phyloP scores from a whole-genome alignment of 148 eudicot species.

The Pouteria glomerata region DNA sequence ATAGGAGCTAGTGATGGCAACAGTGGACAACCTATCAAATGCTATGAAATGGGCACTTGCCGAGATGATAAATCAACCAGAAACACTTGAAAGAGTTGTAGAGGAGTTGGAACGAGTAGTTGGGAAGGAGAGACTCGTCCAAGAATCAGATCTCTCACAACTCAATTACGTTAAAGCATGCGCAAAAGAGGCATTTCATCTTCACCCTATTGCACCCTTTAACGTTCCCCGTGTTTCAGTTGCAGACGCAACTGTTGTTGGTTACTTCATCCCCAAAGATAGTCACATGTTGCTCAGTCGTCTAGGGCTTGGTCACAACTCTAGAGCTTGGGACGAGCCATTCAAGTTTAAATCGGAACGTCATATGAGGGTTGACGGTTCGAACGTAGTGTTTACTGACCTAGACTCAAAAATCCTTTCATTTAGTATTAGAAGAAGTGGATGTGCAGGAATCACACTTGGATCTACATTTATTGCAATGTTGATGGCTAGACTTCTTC shows the following conservation, averaged over 20 bases:
- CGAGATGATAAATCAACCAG: slow-evolving; percentile 7
- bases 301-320: background rate
- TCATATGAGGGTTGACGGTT: slow-evolving; percentile 1
- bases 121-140: slow-evolving; percentile 6
- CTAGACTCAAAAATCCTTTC: background rate
- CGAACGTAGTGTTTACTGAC: background rate
- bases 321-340: slow-evolving; percentile 10
- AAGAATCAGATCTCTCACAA: slow-evolving; percentile 14
- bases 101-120: slow-evolving; percentile 13
- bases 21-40: slow-evolving; percentile 14
- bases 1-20: slow-evolving; percentile 9
- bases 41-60: slow-evolving; percentile 10
- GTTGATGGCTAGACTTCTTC: no score
- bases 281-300: slow-evolving; percentile 2
- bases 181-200: slow-evolving; percentile 9
- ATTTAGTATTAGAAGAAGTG: slow-evolving; percentile 14
- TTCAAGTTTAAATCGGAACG: slow-evolving; percentile 1
- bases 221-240: slow-evolving; percentile 3
- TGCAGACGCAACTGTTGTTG: background rate
- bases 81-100: background rate
- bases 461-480: no score
- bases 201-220: slow-evolving; percentile 12
- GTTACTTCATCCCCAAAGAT: slow-evolving; percentile 14
- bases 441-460: slow-evolving; percentile 4
- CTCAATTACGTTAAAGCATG: slow-evolving; percentile 17